Base-by-base conservation (phyloP, 805 yeast genomes). In the Metschnikowia picachoensis region DNA sequence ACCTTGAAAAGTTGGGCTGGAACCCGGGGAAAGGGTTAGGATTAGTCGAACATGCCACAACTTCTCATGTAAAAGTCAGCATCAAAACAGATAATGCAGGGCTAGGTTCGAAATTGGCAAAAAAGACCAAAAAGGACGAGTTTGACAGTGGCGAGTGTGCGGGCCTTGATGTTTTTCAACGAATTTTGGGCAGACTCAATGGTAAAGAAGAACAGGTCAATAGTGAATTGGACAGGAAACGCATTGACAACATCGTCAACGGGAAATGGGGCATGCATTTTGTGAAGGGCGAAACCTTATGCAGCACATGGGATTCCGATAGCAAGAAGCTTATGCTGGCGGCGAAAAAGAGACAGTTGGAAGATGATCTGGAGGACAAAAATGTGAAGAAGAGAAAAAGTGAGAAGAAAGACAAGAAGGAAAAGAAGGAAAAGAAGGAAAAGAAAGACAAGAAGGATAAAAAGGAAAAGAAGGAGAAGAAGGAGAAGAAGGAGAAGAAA, bases 121-220 rank as follows among this genome's bases (percentile, higher is more conserved):
- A 76, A 56, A 75, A 76, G 44, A 73, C 72, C 35, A 78, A 79
- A 55, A 77, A 71, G 37, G 94, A 84, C 55, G 87, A 80, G 52
- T 81, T 83, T 56, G 89, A 84, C 56, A 78, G 81, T 52, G 95
- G 88, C 47, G 95, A 88, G 53, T 83, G 92, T 54, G 86, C 90
- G 10, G 97, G 97, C 3, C 73, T 92, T 35, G 98, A 94, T 64
- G 96, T 85, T 3, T 92, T 94, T 62, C 99, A 92, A 69, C 77
- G 95, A 56, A 78, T 92, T 38, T 71, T 92, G 51, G 97, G 97
- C 10, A 78, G 90, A 61, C 74, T 92, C 51, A 92, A 92, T 62
- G 97, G 97, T 39, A 85, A 82, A 55, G 92, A 85, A 59, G 85
- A 80, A 30, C 77, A 74, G 46, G 77, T 86, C 25, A 69, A 70